Conservation (phyloP, 805 yeast genomes). For the Candida ipomoeae region DNA sequence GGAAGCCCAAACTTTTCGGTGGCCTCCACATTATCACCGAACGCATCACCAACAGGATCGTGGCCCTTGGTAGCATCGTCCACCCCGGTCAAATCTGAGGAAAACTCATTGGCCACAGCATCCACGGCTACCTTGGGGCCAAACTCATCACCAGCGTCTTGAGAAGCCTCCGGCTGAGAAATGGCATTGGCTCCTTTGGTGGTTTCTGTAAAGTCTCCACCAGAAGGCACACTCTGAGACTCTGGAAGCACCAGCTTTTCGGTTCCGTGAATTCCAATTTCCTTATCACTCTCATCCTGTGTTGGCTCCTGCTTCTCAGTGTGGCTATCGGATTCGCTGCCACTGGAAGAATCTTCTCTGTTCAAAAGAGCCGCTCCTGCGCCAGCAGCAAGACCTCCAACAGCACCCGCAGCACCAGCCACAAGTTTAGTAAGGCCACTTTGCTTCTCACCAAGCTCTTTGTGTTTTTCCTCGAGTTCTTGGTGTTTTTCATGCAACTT, state of each 20-base stretch:
- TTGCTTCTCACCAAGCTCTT: slow-evolving; percentile 6
- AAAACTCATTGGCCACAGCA: slow-evolving; percentile 5
- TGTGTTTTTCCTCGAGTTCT: slow-evolving; percentile 4
- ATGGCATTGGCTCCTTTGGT: background rate
- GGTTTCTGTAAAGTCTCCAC: background rate
- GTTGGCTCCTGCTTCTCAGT: background rate
- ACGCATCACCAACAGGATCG: slow-evolving; percentile 11
- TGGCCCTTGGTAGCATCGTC: slow-evolving; percentile 7
- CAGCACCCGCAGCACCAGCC: slow-evolving; percentile 5
- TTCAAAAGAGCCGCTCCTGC: background rate
- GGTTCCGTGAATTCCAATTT: no score
- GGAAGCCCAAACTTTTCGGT: slow-evolving; percentile 5
- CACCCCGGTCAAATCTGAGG: slow-evolving; percentile 24
- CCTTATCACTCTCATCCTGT: background rate
- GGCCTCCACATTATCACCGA: slow-evolving; percentile 25
- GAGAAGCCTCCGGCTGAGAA: background rate
- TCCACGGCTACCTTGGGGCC: slow-evolving; percentile 1
- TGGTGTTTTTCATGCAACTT: slow-evolving; percentile 6
- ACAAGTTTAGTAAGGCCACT: background rate
- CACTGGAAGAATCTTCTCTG: background rate
- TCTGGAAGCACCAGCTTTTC: background rate
- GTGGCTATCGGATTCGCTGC: background rate
- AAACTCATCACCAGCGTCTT: background rate
- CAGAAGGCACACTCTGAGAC: background rate
- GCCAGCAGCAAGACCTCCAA: slow-evolving; percentile 3